These are phyloP conservation scores for Diplodia scrobiculata DNA, from an alignment of 2,329 filamentous ascomycete genomes.

Conservation along the genomic window DNA sequence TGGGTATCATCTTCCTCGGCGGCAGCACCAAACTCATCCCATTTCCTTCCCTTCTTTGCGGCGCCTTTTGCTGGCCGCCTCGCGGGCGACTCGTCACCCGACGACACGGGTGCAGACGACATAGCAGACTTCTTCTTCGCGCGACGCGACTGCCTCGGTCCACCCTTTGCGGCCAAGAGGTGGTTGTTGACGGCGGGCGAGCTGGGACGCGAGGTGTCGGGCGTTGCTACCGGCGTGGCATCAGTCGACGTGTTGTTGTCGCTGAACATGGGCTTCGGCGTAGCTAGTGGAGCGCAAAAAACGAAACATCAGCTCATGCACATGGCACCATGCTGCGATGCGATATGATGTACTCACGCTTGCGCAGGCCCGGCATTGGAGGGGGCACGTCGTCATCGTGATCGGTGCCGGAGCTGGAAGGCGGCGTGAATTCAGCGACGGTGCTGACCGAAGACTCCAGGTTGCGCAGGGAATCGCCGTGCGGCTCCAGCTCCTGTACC, in stretches of 20 bases:
- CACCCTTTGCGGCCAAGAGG: constrained; percentile 69
- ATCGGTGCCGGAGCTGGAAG: constrained; percentile 54
- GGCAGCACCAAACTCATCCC: constrained; percentile 85
- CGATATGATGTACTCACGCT: constrained; percentile 62
- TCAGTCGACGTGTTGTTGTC: constrained; percentile 59
- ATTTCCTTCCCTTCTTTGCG: constrained; percentile 83
- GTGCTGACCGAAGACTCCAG: constrained; percentile 34
- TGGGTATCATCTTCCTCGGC: constrained; percentile 78
- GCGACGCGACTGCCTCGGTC: constrained; percentile 76
- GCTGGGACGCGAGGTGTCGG: constrained; percentile 74
- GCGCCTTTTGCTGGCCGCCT: constrained; percentile 55
- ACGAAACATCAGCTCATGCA: not conserved
- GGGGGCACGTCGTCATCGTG: constrained; percentile 53
- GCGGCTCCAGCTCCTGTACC: constrained; percentile 71
- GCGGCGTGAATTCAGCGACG: constrained; percentile 54
- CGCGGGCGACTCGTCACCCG: constrained; percentile 74
- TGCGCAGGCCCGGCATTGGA: constrained; percentile 55
- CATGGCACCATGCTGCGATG: constrained; percentile 58
- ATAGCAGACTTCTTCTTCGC: constrained; percentile 66
- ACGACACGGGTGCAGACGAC: constrained; percentile 67
- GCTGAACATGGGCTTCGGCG: constrained; percentile 39
- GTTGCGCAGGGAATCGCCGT: constrained; percentile 23
- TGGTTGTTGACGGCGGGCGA: constrained; percentile 69
- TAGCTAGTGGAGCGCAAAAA: constrained; percentile 24
- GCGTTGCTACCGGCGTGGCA: constrained; percentile 68